phyloP scores from a whole-genome alignment of 805 yeast genomes.

The Wickerhamiella lipophila region DNA sequence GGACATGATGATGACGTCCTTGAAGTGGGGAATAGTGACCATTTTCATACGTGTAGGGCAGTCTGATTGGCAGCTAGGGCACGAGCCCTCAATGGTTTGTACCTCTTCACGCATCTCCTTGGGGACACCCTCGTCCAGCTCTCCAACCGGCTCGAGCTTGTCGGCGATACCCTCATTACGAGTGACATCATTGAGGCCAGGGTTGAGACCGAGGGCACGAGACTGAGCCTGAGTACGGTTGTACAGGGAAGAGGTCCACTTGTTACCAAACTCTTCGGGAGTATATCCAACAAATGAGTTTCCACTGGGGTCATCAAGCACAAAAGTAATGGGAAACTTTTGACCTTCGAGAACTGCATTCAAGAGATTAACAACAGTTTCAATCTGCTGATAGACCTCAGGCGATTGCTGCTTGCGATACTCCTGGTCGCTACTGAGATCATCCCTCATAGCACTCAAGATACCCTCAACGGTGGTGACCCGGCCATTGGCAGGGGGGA shows the following conservation, averaged over 20 bases:
- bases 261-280: constrained; percentile 71
- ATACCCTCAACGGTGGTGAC: constrained; percentile 87
- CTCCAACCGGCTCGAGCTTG: constrained; percentile 28
- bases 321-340: constrained; percentile 62
- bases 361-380: constrained; percentile 49
- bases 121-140: constrained; percentile 48
- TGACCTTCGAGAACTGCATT: constrained; percentile 51
- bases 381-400: constrained; percentile 62
- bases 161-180: constrained; percentile 34
- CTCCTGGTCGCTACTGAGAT: constrained; percentile 68
- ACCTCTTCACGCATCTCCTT: constrained; percentile 83
- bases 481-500: constrained; percentile 91
- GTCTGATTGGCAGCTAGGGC: constrained; percentile 73
- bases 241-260: constrained; percentile 80
- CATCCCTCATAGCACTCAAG: constrained; percentile 68
- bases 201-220: constrained; percentile 57
- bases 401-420: constrained; percentile 65
- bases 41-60: constrained; percentile 95
- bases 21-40: constrained; percentile 93
- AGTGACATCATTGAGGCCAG: constrained; percentile 24
- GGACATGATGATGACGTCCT: constrained; percentile 93
- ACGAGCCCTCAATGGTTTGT: constrained; percentile 81
- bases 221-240: constrained; percentile 80
- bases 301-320: constrained; percentile 88
- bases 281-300: constrained; percentile 79